These are phyloP conservation scores for Bretziella fagacearum DNA, from an alignment of 2,329 filamentous ascomycete genomes.

Conservation along the genomic window DNA sequence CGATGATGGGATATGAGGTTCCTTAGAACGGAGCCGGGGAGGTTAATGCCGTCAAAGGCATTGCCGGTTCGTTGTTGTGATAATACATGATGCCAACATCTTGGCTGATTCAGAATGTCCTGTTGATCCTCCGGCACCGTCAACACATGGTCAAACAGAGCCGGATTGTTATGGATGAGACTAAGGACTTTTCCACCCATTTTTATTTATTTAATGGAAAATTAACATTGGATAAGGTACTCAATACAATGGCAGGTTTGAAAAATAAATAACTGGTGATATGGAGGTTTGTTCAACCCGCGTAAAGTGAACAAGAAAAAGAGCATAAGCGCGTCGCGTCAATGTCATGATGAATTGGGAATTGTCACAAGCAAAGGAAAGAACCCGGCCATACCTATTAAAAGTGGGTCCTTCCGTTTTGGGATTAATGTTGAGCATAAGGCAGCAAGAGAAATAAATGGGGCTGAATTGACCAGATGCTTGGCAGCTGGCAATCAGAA, in stretches of 20 bases:
- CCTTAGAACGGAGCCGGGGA: not conserved
- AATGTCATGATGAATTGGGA: not conserved
- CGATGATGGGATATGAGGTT: constrained; percentile 1
- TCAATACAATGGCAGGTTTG: not conserved
- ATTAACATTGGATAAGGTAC: not conserved
- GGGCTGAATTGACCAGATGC: not conserved
- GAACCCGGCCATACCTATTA: not conserved
- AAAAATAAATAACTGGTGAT: not conserved
- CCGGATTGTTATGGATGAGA: too few species aligned
- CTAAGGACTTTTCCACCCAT: not conserved
- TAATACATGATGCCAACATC: not conserved
- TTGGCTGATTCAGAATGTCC: not conserved
- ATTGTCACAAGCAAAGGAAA: not conserved
- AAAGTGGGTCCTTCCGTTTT: not conserved
- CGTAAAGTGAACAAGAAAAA: not conserved
- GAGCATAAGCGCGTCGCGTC: constrained; percentile 4
- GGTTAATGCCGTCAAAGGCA: constrained; percentile 6
- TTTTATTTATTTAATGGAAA: not conserved
- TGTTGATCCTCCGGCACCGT: constrained; percentile 6
- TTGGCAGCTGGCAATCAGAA: not conserved
- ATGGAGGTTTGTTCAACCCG: not conserved
- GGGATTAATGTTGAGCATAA: not conserved
- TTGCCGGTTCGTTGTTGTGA: not conserved
- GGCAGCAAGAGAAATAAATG: not conserved
- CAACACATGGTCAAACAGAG: not conserved